Conservation (phyloP, 495 filamentous ascomycete genomes). For the Neurospora sp. region DNA sequence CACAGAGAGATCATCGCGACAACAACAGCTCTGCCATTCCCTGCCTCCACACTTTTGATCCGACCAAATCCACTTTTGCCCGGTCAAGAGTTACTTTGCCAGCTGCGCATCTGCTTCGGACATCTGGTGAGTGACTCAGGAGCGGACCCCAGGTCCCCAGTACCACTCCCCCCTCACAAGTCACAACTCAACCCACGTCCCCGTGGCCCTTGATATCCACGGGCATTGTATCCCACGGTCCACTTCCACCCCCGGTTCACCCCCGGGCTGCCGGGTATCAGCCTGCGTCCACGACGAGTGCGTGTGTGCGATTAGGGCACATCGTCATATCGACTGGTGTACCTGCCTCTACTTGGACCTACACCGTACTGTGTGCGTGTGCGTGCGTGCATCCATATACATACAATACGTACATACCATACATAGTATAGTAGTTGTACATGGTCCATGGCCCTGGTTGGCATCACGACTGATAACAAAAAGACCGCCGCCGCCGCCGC, state of each 20-base stretch:
- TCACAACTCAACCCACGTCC: neutral
- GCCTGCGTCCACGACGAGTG: neutral
- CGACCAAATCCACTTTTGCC: constrained; percentile 25
- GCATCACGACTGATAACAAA: neutral
- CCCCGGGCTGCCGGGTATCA: neutral
- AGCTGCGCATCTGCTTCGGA: constrained; percentile 21
- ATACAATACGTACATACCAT: neutral
- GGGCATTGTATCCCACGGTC: constrained; percentile 8
- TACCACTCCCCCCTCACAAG: neutral
- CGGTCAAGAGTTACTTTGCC: constrained; percentile 26
- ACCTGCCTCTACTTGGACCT: neutral
- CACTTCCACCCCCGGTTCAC: neutral
- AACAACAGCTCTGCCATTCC: constrained; percentile 40
- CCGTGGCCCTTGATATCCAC: neutral
- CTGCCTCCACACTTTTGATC: constrained; percentile 24
- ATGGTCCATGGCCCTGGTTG: neutral
- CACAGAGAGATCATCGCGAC: constrained; percentile 43
- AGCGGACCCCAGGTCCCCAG: neutral
- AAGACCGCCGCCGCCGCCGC: neutral
- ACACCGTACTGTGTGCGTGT: neutral
- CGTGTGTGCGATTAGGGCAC: neutral
- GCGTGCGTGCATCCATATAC: neutral
- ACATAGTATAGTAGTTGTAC: neutral
- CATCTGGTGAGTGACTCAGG: constrained; percentile 32
- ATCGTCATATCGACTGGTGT: neutral